Evolutionary conservation across 108 stramenopile species (phyloP).

Genomic region (Discostella pseudostelligera): DNA sequence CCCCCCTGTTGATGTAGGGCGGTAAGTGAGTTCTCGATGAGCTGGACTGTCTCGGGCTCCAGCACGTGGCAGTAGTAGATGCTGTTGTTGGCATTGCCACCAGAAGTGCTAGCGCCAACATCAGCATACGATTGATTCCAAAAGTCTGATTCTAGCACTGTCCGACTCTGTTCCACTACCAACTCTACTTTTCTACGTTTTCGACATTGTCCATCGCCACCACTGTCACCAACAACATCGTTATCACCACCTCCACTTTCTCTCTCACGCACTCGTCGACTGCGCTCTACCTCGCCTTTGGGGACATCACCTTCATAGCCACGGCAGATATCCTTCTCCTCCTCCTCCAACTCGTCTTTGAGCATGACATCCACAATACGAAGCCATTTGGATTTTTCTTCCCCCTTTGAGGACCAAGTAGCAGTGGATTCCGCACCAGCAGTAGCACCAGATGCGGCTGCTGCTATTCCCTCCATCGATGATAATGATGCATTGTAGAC

Average conservation of each 20-base stretch:
- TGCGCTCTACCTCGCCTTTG: neutral
- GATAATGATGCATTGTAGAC: no score
- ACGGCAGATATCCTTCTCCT: conserved; percentile 3
- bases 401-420: conserved; percentile 13
- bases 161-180: conserved; percentile 29
- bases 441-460: neutral
- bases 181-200: conserved; percentile 25
- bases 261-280: neutral
- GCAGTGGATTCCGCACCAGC: no score
- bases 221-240: neutral
- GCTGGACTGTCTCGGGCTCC: conserved; percentile 18
- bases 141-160: conserved; percentile 38
- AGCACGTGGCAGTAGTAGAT: neutral
- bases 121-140: neutral
- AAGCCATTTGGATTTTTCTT: conserved; percentile 33
- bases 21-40: conserved; percentile 31
- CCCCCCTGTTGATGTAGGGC: conserved; percentile 32
- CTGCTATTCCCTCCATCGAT: neutral
- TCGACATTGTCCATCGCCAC: no score
- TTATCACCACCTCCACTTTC: no score
- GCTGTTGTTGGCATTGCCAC: neutral
- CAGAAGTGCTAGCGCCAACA: neutral
- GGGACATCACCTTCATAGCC: conserved; percentile 5
- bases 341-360: conserved; percentile 13
- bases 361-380: conserved; percentile 39